phyloP scores from a whole-genome alignment of 164 flowering plant species.

The grape (Vitis vinifera) region ASM3070453v1 NC_081820.1:19389001-19389500 shows the following conservation, averaged over 20 bases:
- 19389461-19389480: constrained; percentile 60
- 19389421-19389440: constrained; percentile 52
- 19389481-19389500: constrained; percentile 20
- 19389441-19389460: constrained; percentile 64
- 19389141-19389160: no score
- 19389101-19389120: no score
- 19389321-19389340: constrained; percentile 50
- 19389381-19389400: constrained; percentile 47
- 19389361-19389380: constrained; percentile 40
- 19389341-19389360: constrained; percentile 61
- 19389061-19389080: no score
- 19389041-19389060: no score
- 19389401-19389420: constrained; percentile 44
- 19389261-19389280: background rate
- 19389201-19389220: no score
- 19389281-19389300: constrained; percentile 47
- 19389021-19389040: no score
- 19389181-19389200: no score
- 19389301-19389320: constrained; percentile 49
- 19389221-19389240: no score
- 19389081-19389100: no score
- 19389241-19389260: background rate
- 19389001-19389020: no score
- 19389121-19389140: no score
- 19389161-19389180: no score